Conservation (phyloP, 2,329 filamentous ascomycete species). For the Fusarium redolens region DNA sequence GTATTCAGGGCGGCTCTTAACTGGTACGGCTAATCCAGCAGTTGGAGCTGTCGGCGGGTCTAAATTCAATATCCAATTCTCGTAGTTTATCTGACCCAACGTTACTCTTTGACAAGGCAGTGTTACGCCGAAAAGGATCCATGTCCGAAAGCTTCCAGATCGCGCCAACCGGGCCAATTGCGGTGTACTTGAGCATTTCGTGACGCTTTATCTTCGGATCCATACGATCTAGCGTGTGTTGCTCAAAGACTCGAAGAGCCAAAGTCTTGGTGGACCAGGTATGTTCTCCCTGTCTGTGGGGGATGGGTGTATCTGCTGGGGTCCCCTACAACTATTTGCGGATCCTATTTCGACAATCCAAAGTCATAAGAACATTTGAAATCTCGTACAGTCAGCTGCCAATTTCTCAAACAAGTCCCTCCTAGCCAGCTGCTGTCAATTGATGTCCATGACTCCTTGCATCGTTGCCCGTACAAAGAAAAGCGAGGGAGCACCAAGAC, state of each 20-base stretch:
- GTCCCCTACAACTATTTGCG: conserved; percentile 26
- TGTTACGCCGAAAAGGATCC: conserved; percentile 17
- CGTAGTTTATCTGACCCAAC: conserved; percentile 20
- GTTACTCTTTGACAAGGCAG: conserved; percentile 15
- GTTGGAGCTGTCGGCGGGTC: conserved; percentile 39
- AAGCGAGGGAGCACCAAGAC: neutral
- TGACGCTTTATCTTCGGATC: conserved; percentile 26
- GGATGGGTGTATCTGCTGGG: conserved; percentile 24
- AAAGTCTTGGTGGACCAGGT: conserved; percentile 14
- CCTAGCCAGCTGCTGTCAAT: conserved; percentile 1
- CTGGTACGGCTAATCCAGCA: conserved; percentile 44
- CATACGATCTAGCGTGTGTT: conserved; percentile 9
- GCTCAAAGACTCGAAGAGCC: neutral
- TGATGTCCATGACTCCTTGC: neutral
- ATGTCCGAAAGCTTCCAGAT: conserved; percentile 21
- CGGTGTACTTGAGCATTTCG: conserved; percentile 17
- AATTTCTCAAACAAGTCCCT: conserved; percentile 6
- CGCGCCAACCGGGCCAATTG: conserved; percentile 42
- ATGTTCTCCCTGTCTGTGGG: conserved; percentile 11
- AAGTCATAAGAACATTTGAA: conserved; percentile 36
- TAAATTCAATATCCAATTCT: conserved; percentile 30
- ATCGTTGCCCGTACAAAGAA: neutral
- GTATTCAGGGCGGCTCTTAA: conserved; percentile 38
- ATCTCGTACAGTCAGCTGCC: conserved; percentile 34
- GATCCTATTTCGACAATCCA: conserved; percentile 21